These are phyloP conservation scores for Rhizopogon sp. DNA, from an alignment of 768 basidiomycete genomes.

Conservation along the genomic window DNA sequence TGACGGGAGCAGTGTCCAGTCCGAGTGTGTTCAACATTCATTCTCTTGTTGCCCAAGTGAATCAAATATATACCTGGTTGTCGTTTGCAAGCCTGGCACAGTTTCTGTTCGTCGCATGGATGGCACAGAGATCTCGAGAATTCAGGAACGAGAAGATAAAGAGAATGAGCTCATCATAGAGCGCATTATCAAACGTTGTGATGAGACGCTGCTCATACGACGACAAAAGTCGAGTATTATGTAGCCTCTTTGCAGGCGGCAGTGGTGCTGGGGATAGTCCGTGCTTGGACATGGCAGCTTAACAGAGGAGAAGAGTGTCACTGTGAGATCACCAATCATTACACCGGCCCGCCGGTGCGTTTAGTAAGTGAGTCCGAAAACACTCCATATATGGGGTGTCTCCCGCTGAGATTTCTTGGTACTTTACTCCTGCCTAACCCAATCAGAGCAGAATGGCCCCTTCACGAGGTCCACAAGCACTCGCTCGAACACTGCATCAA, in stretches of 20 bases:
- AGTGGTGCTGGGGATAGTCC: constrained; percentile 41
- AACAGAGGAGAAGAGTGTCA: background rate
- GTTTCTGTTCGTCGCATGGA: constrained; percentile 57
- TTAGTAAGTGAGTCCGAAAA: background rate
- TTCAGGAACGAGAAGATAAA: constrained; percentile 69
- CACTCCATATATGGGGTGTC: background rate
- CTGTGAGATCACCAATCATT: background rate
- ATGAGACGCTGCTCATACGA: constrained; percentile 9
- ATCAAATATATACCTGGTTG: constrained; percentile 47
- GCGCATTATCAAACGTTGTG: constrained; percentile 45
- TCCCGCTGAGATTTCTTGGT: background rate
- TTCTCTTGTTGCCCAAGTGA: constrained; percentile 1
- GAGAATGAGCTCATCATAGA: constrained; percentile 76
- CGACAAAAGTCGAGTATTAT: constrained; percentile 16
- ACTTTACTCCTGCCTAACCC: background rate
- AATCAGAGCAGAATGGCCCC: constrained; percentile 36
- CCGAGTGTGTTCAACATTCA: constrained; percentile 13
- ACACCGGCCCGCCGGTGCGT: background rate
- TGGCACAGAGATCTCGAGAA: constrained; percentile 60
- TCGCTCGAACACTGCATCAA: constrained; percentile 59
- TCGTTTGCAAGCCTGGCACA: constrained; percentile 66
- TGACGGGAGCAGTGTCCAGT: constrained; percentile 1
- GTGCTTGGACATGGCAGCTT: constrained; percentile 45
- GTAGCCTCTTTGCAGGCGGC: constrained; percentile 57
- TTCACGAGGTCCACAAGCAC: constrained; percentile 46